Evolutionary conservation across 2,329 filamentous ascomycete genomes (phyloP).

Genomic region (Gnomoniopsis smithogilvyi): DNA sequence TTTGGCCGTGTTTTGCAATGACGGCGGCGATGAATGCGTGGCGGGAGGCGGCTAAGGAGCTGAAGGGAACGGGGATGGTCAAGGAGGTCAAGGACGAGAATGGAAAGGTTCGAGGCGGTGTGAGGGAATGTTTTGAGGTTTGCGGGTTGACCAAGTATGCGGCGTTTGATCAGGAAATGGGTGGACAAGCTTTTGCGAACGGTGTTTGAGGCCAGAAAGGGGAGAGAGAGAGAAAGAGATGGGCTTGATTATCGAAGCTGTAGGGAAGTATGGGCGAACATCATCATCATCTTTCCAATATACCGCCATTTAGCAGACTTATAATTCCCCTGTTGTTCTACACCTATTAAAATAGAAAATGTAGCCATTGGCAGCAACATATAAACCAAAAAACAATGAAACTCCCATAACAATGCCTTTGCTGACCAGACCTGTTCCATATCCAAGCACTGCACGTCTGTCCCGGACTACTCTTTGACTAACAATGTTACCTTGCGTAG

Average conservation of each 20-base stretch:
- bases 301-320: too few relatives aligned
- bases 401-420: neutral
- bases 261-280: too few relatives aligned
- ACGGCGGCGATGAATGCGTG: slow-evolving; percentile 29
- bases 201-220: slow-evolving; percentile 19
- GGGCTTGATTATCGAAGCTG: too few relatives aligned
- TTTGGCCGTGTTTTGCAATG: slow-evolving; percentile 30
- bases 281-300: too few relatives aligned
- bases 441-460: neutral
- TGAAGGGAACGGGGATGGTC: slow-evolving; percentile 29
- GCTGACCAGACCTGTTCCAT: neutral
- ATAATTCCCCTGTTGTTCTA: too few relatives aligned
- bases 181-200: slow-evolving; percentile 26
- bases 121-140: slow-evolving; percentile 28
- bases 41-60: slow-evolving; percentile 27
- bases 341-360: too few relatives aligned
- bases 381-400: too few relatives aligned
- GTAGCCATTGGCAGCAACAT: too few relatives aligned
- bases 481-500: neutral
- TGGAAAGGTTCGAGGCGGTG: slow-evolving; percentile 24
- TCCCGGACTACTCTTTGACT: too few relatives aligned
- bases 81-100: slow-evolving; percentile 25
- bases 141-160: slow-evolving; percentile 27
- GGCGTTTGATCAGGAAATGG: slow-evolving; percentile 28
- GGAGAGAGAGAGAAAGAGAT: too few relatives aligned